Conservation (phyloP, 139 green algal species). For the Asterochloris erici region DNA sequence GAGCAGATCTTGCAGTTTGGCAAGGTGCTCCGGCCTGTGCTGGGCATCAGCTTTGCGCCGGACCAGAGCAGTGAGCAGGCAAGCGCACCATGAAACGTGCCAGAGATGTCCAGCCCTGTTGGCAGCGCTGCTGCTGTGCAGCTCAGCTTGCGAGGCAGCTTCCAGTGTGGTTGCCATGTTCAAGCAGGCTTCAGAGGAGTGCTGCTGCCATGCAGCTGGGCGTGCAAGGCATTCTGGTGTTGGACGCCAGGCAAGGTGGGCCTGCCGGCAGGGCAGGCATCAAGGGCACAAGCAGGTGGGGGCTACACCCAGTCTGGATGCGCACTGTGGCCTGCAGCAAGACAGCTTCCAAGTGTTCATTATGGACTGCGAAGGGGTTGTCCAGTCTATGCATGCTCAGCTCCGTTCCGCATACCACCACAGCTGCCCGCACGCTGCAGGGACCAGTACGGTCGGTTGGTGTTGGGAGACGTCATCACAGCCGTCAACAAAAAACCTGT, state of each 20-base stretch:
- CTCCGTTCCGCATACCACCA: too few species aligned
- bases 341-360: too few species aligned
- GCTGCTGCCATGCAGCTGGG: conserved; percentile 41
- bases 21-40: conserved; percentile 60
- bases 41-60: conserved; percentile 90
- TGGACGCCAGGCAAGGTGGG: conserved; percentile 62
- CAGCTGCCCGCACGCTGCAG: conserved; percentile 23
- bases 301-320: too few species aligned
- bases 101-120: neutral
- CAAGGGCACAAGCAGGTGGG: conserved; percentile 43
- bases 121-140: neutral
- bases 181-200: too few species aligned
- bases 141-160: neutral
- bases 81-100: neutral
- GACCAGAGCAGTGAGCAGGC: conserved; percentile 57
- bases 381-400: too few species aligned
- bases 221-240: conserved; percentile 78
- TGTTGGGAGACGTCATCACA: conserved; percentile 88
- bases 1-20: conserved; percentile 74
- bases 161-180: neutral
- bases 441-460: conserved; percentile 59
- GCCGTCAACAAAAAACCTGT: conserved; percentile 54
- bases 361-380: too few species aligned
- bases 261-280: conserved; percentile 76
- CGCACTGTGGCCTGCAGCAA: too few species aligned